phyloP scores from a whole-genome alignment of 495 filamentous ascomycete species.

The Xylaria castorea region DNA sequence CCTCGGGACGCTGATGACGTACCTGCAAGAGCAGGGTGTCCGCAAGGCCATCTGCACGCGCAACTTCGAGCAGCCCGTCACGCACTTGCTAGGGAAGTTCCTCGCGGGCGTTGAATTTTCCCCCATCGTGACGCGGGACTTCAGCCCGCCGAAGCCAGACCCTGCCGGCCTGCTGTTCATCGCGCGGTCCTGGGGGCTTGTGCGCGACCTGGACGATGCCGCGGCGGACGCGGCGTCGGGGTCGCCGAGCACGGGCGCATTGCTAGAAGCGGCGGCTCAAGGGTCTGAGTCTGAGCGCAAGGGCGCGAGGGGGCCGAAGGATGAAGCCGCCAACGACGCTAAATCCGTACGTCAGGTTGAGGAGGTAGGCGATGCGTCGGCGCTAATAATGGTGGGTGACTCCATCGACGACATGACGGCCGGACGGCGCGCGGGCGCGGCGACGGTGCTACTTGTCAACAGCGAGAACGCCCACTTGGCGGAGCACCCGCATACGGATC shows the following conservation, averaged over 20 bases:
- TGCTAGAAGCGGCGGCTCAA: conserved; percentile 31
- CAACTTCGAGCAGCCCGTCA: conserved; percentile 81
- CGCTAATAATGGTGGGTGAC: conserved; percentile 75
- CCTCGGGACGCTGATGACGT: conserved; percentile 74
- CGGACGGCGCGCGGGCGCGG: conserved; percentile 81
- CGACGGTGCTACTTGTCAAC: conserved; percentile 86
- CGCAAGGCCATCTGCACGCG: conserved; percentile 89
- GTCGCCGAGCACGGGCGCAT: conserved; percentile 28
- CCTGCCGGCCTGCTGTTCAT: conserved; percentile 90
- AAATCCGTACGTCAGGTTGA: conserved; percentile 31
- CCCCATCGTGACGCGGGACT: conserved; percentile 87
- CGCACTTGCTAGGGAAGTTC: conserved; percentile 75
- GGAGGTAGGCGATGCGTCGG: conserved; percentile 53
- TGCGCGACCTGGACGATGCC: conserved; percentile 53
- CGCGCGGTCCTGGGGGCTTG: conserved; percentile 72
- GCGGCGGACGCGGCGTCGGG: conserved; percentile 20
- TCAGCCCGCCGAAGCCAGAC: conserved; percentile 83
- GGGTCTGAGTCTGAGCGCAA: conserved; percentile 22
- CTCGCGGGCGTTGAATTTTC: conserved; percentile 69
- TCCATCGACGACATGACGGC: conserved; percentile 94
- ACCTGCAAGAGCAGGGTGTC: conserved; percentile 70
- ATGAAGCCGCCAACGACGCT: background rate
- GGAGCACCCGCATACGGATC: conserved; percentile 79
- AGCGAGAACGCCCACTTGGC: conserved; percentile 76
- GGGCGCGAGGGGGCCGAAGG: conserved; percentile 26